Percentiles rank a stretch among this genome's conserved stretches.
These are phyloP conservation scores for Penicillium crystallinum DNA, from an alignment of 495 filamentous ascomycete species.

Conservation along the genomic window DNA sequence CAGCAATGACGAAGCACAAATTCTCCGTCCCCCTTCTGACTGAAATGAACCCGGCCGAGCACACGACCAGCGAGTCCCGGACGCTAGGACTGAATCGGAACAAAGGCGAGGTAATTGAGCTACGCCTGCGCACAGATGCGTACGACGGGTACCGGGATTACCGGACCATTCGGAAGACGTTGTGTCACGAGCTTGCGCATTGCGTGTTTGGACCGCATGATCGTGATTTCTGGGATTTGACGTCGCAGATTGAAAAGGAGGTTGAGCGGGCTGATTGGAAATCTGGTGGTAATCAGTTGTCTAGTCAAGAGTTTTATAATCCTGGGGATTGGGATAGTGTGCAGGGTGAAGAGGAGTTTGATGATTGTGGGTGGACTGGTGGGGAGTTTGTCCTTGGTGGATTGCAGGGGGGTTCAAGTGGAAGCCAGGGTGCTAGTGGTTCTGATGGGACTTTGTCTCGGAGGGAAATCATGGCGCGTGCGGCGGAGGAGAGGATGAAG, in stretches of 20 bases:
- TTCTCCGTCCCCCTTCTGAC: conserved; percentile 86
- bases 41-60: conserved; percentile 86
- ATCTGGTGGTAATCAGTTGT: conserved; percentile 58
- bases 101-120: conserved; percentile 82
- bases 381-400: conserved; percentile 81
- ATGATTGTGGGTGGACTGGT: conserved; percentile 82
- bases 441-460: conserved; percentile 39
- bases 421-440: conserved; percentile 18
- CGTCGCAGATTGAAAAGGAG: conserved; percentile 78
- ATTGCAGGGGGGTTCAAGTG: conserved; percentile 24
- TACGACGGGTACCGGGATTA: conserved; percentile 95
- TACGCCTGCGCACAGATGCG: conserved; percentile 83
- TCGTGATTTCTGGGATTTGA: conserved; percentile 81
- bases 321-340: conserved; percentile 49
- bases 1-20: conserved; percentile 74
- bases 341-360: conserved; percentile 51
- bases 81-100: conserved; percentile 88
- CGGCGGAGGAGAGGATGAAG: conserved; percentile 67
- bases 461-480: conserved; percentile 69
- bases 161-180: conserved; percentile 78
- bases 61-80: conserved; percentile 74
- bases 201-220: conserved; percentile 84
- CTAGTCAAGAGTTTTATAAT: conserved; percentile 65
- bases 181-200: conserved; percentile 94
- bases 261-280: conserved; percentile 75